Base-by-base conservation (phyloP, 73 alveolate genomes). In the Paramecium primaurelia region DNA sequence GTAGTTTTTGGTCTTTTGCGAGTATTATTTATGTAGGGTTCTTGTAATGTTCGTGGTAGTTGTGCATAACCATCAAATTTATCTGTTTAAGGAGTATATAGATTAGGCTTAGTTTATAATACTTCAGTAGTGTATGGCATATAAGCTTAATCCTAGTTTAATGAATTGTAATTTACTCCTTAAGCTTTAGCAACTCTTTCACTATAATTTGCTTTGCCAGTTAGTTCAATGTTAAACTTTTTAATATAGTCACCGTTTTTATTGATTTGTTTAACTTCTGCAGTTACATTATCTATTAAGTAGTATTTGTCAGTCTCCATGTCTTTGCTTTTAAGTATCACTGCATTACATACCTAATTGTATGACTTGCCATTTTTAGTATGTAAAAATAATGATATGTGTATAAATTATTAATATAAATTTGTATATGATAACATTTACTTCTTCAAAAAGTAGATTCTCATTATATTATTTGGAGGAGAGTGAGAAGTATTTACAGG, bases 201-300 rank as follows among this genome's bases (percentile, higher is more conserved):
- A 42, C 73, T 80, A 88, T 88, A 80, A 71, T 30, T 71, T 9
- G 83, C 94, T 88, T 71, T 71, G 28, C 94, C 94, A 11, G 94
- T 88, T 40, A 88, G 73, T 47, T 88, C 86, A 1, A 88, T 77
- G 44, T 88, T 64, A 71, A 88, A 88, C 71, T 88, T 88, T 59
- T 88, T 88, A 36, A 88, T 88, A 44, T 88, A 88, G 37, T 88
- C 93, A 8, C 93, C 93, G 20, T 54, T 88, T 30, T 88, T 88
- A 69, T 88, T 88, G 28, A 88, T 80, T 22, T 80, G 64, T 30
- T 88, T 64, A 16, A 25, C 71, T 34, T 68, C 89, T 69, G 87
- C 93, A 38, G 93, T 88, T 26, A 44, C 90, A 47, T 71, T 88
- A 45, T 88, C 73, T 26, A 88, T 60, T 49, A 88, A 69, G 59